Percentiles rank a stretch among this genome's conserved stretches.
phyloP scores from a whole-genome alignment of 2,329 filamentous ascomycete species.

The Alternaria brassicae region DNA sequence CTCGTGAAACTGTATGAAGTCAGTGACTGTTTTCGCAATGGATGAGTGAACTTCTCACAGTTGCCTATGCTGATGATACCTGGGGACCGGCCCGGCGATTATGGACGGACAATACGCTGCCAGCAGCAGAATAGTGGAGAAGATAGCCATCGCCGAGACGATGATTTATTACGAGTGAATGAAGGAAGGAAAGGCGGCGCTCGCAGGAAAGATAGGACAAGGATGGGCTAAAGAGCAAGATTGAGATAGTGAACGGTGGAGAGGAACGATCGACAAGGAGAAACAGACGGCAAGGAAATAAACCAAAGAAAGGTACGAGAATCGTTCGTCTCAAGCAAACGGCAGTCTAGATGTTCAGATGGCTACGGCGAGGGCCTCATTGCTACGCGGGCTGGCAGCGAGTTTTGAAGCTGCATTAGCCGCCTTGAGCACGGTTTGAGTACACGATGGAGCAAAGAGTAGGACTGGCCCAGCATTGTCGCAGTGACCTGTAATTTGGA shows the following conservation, averaged over 20 bases:
- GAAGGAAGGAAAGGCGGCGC: conserved; percentile 20
- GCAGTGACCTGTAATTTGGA: conserved; percentile 31
- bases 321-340: conserved; percentile 35
- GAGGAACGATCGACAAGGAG: conserved; percentile 44
- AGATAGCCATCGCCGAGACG: conserved; percentile 37
- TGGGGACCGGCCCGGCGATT: conserved; percentile 46
- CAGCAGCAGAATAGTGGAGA: conserved; percentile 45
- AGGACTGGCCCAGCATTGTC: conserved; percentile 45
- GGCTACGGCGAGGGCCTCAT: conserved; percentile 32
- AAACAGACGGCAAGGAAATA: conserved; percentile 32
- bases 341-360: conserved; percentile 36
- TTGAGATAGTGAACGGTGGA: conserved; percentile 34
- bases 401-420: conserved; percentile 51
- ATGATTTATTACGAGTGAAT: conserved; percentile 21
- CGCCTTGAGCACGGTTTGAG: conserved; percentile 50
- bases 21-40: conserved; percentile 6
- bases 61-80: conserved; percentile 31
- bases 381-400: conserved; percentile 31
- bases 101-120: conserved; percentile 42
- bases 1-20: conserved; percentile 33
- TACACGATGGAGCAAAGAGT: conserved; percentile 33
- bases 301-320: conserved; percentile 27
- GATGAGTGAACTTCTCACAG: conserved; percentile 31
- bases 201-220: conserved; percentile 5
- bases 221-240: conserved; percentile 29